phyloP scores from a whole-genome alignment of 139 green algal genomes.

The Yamagishiella unicocca region DNA sequence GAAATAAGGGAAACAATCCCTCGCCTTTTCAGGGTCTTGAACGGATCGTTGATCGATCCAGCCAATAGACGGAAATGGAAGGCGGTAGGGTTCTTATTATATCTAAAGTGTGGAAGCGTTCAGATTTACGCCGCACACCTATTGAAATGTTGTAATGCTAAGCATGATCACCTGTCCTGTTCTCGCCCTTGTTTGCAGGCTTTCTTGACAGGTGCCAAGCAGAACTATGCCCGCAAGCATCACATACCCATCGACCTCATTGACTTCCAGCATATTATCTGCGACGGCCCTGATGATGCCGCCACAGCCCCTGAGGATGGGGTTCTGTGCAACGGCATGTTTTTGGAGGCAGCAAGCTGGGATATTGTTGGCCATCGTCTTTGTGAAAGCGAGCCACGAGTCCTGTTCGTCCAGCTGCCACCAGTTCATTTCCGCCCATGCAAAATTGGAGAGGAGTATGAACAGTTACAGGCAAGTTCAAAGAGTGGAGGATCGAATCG shows the following conservation, averaged over 20 bases:
- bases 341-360: slow-evolving; percentile 77
- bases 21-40: too few species aligned
- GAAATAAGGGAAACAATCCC: too few species aligned
- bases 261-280: slow-evolving; percentile 74
- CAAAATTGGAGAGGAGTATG: slow-evolving; percentile 9
- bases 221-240: slow-evolving; percentile 86
- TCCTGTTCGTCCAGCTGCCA: slow-evolving; percentile 72
- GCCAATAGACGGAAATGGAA: too few species aligned
- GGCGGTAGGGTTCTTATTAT: too few species aligned
- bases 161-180: too few species aligned
- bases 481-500: too few species aligned
- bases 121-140: too few species aligned
- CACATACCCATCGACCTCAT: slow-evolving; percentile 78
- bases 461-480: neutral
- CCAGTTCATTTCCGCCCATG: slow-evolving; percentile 76
- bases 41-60: too few species aligned
- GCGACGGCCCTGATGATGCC: slow-evolving; percentile 47
- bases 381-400: slow-evolving; percentile 65
- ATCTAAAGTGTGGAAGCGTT: too few species aligned
- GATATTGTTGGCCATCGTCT: slow-evolving; percentile 63
- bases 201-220: slow-evolving; percentile 85
- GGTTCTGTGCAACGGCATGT: slow-evolving; percentile 73
- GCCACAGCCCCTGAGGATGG: slow-evolving; percentile 70
- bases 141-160: too few species aligned
- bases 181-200: too few species aligned